Base-by-base conservation (phyloP, 768 basidiomycete species). In the Postia placenta region DNA sequence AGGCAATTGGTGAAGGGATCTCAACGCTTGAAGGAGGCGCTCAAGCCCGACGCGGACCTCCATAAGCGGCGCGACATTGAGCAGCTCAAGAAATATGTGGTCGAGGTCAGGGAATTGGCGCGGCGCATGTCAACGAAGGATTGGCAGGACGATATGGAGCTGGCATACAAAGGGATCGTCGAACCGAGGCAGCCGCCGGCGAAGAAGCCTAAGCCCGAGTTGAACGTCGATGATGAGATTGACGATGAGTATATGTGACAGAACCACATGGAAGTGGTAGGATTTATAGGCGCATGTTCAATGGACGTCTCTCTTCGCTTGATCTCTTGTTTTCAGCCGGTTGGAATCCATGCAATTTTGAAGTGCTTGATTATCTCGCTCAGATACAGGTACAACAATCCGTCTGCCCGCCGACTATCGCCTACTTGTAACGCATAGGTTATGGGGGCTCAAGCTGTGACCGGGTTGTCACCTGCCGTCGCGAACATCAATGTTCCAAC, bases 401-500 rank as follows among this genome's bases (percentile, higher is more conserved):
- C n/a, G n/a, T n/a, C n/a, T n/a, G n/a, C n/a, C n/a, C n/a, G n/a
- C n/a, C n/a, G n/a, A n/a, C n/a, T n/a, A n/a, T n/a, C n/a, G n/a
- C n/a, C n/a, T n/a, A n/a, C n/a, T n/a, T n/a, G n/a, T n/a, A n/a
- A n/a, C n/a, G n/a, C n/a, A n/a, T n/a, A n/a, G n/a, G n/a, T n/a
- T n/a, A n/a, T 17, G n/a, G 2, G 44, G 11, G 11, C 7, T 38
- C 35, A 47, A 14, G 33, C 45, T 23, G 28, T 23, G 24, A 26
- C 1, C 23, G 45, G 41, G 28, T 38, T 53, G 45, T 47, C 57
- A 6, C 51, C 64, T 1, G 80, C 76, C 5, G 79, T 84, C 37
- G 86, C 75, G 52, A 87, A 81, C 11, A 80, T 73, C 58, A 91
- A 62, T 0, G 92, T 94, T 97, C 95, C 35, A 97, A 71, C 45